A percentile compares a stretch with the other conserved stretches of the same genome.
Evolutionary conservation across 2,329 filamentous ascomycete species (phyloP).

Genomic region (Aspergillus sp.): DNA sequence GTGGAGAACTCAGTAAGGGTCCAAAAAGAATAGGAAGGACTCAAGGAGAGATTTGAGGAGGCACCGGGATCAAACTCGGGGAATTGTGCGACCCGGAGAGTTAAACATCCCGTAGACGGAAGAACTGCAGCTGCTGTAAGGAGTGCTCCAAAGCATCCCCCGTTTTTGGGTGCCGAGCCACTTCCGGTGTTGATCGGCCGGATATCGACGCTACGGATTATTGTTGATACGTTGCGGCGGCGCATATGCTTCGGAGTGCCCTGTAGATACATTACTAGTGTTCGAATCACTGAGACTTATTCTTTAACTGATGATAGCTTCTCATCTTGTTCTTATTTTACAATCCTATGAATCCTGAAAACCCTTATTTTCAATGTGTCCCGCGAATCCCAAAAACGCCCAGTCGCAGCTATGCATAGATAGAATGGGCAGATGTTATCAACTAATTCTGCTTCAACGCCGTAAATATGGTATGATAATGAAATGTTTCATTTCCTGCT

Average conservation of each 20-base stretch:
- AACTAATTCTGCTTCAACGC: neutral
- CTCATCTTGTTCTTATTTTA: neutral
- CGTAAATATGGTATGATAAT: neutral
- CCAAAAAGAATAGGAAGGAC: neutral
- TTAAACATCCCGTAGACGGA: neutral
- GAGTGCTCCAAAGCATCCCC: conserved; percentile 11
- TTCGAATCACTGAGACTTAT: no score
- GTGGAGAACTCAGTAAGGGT: neutral
- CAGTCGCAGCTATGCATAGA: conserved; percentile 6
- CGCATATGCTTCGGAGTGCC: conserved; percentile 11
- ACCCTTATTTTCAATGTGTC: neutral
- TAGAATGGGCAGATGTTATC: conserved; percentile 6
- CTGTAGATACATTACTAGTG: neutral
- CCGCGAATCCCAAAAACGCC: neutral
- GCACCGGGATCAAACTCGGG: neutral
- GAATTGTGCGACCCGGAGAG: neutral
- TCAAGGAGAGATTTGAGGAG: neutral
- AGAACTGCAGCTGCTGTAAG: conserved; percentile 4
- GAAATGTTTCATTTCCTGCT: conserved; percentile 48
- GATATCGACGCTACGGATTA: conserved; percentile 23
- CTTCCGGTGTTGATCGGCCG: conserved; percentile 32
- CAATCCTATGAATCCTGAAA: neutral
- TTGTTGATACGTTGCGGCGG: conserved; percentile 34
- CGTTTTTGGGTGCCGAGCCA: conserved; percentile 23
- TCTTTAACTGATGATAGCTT: neutral